Evolutionary conservation across 1,284 basidiomycete genomes (phyloP), one percentile per base, ranked within the genome.

Genomic region (Ceratobasidium sp.): DNA sequence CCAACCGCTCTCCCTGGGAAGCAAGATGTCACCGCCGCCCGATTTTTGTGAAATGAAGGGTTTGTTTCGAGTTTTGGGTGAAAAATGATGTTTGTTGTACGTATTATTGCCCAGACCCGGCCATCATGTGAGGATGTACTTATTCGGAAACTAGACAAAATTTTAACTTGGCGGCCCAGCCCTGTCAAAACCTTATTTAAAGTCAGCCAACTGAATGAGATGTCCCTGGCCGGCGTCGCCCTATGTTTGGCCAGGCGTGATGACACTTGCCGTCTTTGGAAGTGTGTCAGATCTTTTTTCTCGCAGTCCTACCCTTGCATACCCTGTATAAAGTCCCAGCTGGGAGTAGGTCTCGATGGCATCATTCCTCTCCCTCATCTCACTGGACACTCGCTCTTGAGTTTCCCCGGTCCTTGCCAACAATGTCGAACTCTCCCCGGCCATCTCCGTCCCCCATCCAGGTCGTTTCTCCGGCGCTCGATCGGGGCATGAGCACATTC

Each of bases 241-340:
- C 62, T 44, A 23, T 46, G 62, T 65, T 65, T 65, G 42, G 42
- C 62, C 62, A 46, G 62, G 46, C 62, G 62, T 65, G 62, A 65
- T 42, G 40, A 26, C 62, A 65, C 42, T 28, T 46, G 42, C 62
- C 44, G 20, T 48, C 26, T 65, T 65, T 40, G 62, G 62, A 48
- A 42, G 20, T 44, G 42, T 65, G 42, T 65, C 40, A 65, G 62
- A 65, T 65, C 42, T 46, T 65, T 42, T 65, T 44, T 65, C 42
- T 65, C 10, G n/a, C n/a, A 40, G 42, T 65, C 42, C 59, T 20
- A 61, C 13, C 62, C 62, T 44, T 12, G 20, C 3, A 7, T 64
- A 28, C 13, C 62, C n/a, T 48, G 62, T 65, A 65, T 65, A 65
- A 65, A 65, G 46, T 23, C n/a, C 62, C 62, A 65, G 62, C 42